Percentiles rank a stretch among this genome's conserved stretches.
phyloP scores from a whole-genome alignment of 768 basidiomycete species.

The Boletus rubropictus region DNA sequence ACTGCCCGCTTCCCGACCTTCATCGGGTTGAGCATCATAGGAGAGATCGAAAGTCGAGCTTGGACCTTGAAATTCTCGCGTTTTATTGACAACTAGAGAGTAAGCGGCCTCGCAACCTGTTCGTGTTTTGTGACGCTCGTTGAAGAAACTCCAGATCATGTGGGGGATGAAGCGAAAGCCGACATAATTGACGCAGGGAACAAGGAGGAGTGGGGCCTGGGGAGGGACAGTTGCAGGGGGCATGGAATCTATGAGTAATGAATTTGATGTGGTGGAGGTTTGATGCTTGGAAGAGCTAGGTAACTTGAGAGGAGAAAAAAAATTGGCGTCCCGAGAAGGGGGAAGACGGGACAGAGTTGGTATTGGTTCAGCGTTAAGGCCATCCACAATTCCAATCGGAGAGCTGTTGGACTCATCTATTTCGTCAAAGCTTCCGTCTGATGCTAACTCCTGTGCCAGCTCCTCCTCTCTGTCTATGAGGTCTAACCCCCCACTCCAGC shows the following conservation, averaged over 20 bases:
- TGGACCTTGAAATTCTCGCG: constrained; percentile 52
- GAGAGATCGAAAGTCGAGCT: constrained; percentile 12
- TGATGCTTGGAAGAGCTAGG: constrained; percentile 17
- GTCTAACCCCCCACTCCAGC: constrained; percentile 74
- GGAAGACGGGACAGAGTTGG: constrained; percentile 37
- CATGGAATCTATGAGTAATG: constrained; percentile 34
- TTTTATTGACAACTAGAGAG: constrained; percentile 55
- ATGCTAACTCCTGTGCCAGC: constrained; percentile 59
- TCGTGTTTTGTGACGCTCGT: constrained; percentile 74
- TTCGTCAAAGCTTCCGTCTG: constrained; percentile 78
- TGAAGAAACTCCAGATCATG: constrained; percentile 93
- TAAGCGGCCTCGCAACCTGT: constrained; percentile 80
- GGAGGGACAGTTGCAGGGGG: constrained; percentile 58
- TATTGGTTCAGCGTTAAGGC: constrained; percentile 35
- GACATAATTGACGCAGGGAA: constrained; percentile 68
- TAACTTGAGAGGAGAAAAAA: constrained; percentile 31
- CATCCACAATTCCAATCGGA: constrained; percentile 21
- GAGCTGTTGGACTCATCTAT: constrained; percentile 32
- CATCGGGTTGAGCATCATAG: constrained; percentile 15
- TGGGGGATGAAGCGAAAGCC: constrained; percentile 80
- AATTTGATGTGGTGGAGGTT: constrained; percentile 12
- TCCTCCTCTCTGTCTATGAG: constrained; percentile 66
- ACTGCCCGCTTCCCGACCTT: background rate
- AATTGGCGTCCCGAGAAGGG: constrained; percentile 28
- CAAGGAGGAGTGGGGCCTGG: constrained; percentile 74